These are phyloP conservation scores for Epichloe glyceriae DNA, from an alignment of 2,329 filamentous ascomycete genomes.

Conservation along the genomic window DNA sequence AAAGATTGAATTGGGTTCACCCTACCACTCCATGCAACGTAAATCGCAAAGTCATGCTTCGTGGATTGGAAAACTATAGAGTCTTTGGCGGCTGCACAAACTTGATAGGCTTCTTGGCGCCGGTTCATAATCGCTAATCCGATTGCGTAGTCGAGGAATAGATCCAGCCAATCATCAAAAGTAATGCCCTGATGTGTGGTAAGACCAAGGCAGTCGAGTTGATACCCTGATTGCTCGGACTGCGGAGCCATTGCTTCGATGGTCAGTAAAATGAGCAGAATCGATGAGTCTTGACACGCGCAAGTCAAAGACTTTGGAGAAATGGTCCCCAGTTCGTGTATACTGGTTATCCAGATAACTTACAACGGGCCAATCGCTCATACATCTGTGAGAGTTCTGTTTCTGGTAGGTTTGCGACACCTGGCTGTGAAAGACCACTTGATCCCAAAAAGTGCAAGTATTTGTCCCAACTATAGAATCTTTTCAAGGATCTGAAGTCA, in stretches of 20 bases:
- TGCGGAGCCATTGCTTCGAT: conserved; percentile 8
- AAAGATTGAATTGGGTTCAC: background rate
- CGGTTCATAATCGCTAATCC: conserved; percentile 56
- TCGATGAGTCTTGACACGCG: too few relatives aligned
- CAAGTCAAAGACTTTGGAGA: too few relatives aligned
- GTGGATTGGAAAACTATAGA: conserved; percentile 73
- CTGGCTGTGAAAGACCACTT: conserved; percentile 12
- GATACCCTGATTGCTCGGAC: conserved; percentile 4
- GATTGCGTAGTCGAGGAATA: conserved; percentile 81
- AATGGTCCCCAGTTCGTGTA: background rate
- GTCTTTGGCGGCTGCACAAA: conserved; percentile 64
- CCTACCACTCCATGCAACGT: conserved; percentile 64
- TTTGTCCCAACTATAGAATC: conserved; percentile 55
- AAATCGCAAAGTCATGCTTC: conserved; percentile 55
- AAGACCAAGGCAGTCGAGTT: background rate
- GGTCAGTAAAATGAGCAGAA: background rate
- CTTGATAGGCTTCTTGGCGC: conserved; percentile 61
- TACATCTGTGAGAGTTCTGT: conserved; percentile 41
- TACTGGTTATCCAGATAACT: conserved; percentile 15
- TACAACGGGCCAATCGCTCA: conserved; percentile 40
- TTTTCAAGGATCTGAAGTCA: conserved; percentile 49
- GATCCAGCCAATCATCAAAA: conserved; percentile 76
- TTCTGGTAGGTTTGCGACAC: conserved; percentile 16
- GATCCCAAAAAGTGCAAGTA: conserved; percentile 44
- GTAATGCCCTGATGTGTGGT: conserved; percentile 57